Evolutionary conservation across 2,329 filamentous ascomycete species (phyloP).

Genomic region (Zalaria sp.): DNA sequence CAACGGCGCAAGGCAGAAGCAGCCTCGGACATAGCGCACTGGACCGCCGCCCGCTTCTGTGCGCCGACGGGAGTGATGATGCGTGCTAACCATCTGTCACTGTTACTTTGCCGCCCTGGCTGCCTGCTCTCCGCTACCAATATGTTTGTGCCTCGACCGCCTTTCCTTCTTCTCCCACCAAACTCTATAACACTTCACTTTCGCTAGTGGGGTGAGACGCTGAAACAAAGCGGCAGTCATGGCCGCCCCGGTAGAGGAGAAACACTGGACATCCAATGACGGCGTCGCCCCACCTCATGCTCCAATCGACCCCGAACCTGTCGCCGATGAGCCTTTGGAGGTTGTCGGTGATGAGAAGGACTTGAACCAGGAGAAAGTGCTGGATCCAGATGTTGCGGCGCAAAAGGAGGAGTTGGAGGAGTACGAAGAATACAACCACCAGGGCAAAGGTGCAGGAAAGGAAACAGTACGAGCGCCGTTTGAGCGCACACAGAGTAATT

Average conservation of each 20-base stretch:
- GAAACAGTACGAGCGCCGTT: constrained; percentile 7
- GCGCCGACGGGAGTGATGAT: too few relatives aligned
- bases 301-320: constrained; percentile 24
- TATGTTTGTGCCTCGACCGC: too few relatives aligned
- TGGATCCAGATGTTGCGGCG: constrained; percentile 13
- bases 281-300: constrained; percentile 18
- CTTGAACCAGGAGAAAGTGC: constrained; percentile 17
- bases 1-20: too few relatives aligned
- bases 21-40: too few relatives aligned
- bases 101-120: too few relatives aligned
- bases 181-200: too few relatives aligned
- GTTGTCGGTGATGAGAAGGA: constrained; percentile 21
- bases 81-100: too few relatives aligned
- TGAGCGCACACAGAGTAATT: constrained; percentile 16
- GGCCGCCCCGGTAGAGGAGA: constrained; percentile 18
- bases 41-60: too few relatives aligned
- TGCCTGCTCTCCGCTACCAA: too few relatives aligned
- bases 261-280: constrained; percentile 21
- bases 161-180: too few relatives aligned
- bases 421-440: constrained; percentile 1
- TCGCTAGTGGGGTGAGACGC: too few relatives aligned
- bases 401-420: constrained; percentile 8
- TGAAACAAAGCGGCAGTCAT: constrained; percentile 4
- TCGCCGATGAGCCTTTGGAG: constrained; percentile 24
- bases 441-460: not conserved